Conservation (phyloP, 306 rosid genomes). For the Cyclanthera cordifolia region DNA sequence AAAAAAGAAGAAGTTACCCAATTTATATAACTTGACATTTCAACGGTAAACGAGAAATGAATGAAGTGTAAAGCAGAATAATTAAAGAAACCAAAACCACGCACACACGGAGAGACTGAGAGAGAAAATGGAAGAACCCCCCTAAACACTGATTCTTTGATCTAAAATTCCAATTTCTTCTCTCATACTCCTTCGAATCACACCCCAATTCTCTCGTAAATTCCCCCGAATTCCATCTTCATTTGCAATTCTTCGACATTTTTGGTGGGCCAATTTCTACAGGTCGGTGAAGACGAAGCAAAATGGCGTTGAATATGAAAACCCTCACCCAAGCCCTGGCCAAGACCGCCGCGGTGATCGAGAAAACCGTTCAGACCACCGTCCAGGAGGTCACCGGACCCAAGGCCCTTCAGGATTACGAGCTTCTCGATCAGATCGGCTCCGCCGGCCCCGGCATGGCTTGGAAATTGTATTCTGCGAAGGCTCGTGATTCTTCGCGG, state of each 20-base stretch:
- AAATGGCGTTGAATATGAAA: constrained; percentile 86
- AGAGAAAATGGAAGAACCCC: background rate
- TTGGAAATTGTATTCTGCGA: constrained; percentile 71
- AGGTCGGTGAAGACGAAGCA: background rate
- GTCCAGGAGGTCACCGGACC: constrained; percentile 99
- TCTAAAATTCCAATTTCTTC: background rate
- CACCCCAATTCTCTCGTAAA: background rate
- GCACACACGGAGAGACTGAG: background rate
- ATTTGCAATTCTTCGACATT: constrained; percentile 2
- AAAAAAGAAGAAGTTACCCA: background rate
- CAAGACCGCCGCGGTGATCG: constrained; percentile 90
- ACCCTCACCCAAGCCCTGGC: constrained; percentile 94
- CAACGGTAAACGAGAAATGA: background rate
- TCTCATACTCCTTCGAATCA: background rate
- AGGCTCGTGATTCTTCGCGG: constrained; percentile 67
- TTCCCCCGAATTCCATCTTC: background rate
- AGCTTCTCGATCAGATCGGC: constrained; percentile 87
- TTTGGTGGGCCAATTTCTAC: background rate
- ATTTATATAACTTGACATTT: background rate
- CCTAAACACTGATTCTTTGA: background rate
- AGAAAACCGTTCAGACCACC: constrained; percentile 75
- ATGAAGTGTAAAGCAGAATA: background rate
- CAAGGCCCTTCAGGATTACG: constrained; percentile 81
- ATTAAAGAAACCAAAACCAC: background rate
- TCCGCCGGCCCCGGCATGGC: constrained; percentile 81